These are phyloP conservation scores for Cinnamomum chago DNA, from an alignment of 164 flowering plant genomes.

Conservation along the genomic window DNA sequence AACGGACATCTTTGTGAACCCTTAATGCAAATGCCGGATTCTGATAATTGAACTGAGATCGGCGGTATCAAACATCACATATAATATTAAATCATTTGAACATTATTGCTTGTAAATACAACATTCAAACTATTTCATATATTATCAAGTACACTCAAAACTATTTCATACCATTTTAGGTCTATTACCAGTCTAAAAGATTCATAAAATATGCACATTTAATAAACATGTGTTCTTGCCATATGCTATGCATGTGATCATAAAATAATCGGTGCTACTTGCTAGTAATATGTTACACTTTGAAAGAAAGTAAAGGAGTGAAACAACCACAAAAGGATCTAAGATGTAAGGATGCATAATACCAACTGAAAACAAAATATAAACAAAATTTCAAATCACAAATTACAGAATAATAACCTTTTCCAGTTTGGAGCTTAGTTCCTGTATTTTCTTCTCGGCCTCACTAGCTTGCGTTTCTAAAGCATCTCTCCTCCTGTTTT, in stretches of 20 bases:
- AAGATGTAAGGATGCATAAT: not conserved
- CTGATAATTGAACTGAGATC: no score
- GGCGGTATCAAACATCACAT: no score
- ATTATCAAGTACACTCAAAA: no score
- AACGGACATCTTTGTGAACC: no score
- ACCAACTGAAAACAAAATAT: not conserved
- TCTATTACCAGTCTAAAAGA: not conserved
- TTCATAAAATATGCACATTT: not conserved
- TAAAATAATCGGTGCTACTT: not conserved
- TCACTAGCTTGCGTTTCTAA: not conserved
- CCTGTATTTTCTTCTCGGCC: not conserved
- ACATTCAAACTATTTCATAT: no score
- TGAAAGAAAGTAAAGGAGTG: not conserved
- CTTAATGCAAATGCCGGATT: no score
- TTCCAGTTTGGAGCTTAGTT: not conserved
- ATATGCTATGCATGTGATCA: not conserved
- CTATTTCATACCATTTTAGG: not conserved
- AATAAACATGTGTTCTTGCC: not conserved
- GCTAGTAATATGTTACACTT: not conserved
- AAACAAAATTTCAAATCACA: not conserved
- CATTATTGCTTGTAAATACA: no score
- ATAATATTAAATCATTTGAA: no score
- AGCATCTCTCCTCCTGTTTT: not conserved
- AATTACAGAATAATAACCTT: not conserved
- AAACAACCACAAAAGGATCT: not conserved